Evolutionary conservation across 2,329 filamentous ascomycete species (phyloP), one percentile per base, ranked within the genome.

Genomic region (Ceratocystis variospora): DNA sequence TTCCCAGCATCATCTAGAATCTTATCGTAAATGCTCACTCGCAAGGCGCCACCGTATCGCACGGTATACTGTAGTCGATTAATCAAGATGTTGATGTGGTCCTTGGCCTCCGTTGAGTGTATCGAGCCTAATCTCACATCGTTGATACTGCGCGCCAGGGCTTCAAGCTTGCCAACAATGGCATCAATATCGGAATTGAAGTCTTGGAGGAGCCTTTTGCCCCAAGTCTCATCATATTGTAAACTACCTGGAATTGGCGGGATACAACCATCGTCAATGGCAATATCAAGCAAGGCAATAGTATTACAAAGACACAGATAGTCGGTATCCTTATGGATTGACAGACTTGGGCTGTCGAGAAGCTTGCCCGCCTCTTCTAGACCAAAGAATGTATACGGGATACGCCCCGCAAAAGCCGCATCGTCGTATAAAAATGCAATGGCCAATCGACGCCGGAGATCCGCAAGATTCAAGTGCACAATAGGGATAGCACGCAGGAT

Each of bases 121-220:
- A 94, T 79, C 71, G 88, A 84, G 25, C 84, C 84, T 57, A 89
- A 87, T 50, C 89, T 89, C 0, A 86, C 81, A 71, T 91, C 89
- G 67, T 86, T 81, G 71, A 96, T 95, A 48, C 80, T 81, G 67
- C 78, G 77, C 74, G 79, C 80, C 41, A 85, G 76, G 17, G 76
- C 73, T 69, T 86, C 83, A 63, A 95, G 77, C 44, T 77, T 78
- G 19, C 76, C 75, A 0, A 83, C 79, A 3, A 96, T 78, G 25
- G 76, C 77, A 74, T 96, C 91, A 44, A 96, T 78, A 10, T 85
- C 79, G 5, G 76, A 74, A 72, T 96, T 89, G 77, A 93, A 96
- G 2, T 76, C 68, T 61, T 70, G 74, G 73, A 71, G 61, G 5
- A 50, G n/a, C n/a, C 48, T 41, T 19, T 46, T 53, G 22, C 53